Evolutionary conservation across 164 flowering plant genomes (phyloP), one percentile per base, ranked within the genome.

Genomic region (Litsea cubeba): DNA sequence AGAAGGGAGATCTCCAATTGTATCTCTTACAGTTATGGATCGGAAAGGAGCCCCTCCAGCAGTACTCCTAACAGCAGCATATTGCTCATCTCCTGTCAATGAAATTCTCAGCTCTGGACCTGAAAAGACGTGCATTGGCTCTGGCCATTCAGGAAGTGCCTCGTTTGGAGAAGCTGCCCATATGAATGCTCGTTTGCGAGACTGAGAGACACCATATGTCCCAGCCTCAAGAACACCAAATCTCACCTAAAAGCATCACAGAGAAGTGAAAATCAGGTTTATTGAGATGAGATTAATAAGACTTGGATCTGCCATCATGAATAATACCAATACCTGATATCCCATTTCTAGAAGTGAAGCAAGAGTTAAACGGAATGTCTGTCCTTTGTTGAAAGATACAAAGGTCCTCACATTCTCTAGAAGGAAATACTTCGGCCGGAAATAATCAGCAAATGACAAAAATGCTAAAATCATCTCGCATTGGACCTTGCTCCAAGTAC

Each of bases 271-370:
- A 54, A 54, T 54, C 12, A 2, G n/a, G 12, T 54, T 54, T 54
- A 15, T 54, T 54, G 46, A 40, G 46, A 40, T 40, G 46, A 40
- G 10, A 40, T 40, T 8, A 40, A 40, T 40, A 40, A 40, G 46
- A 8, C 46, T 40, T 40, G 46, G 46, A 8, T 54, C 60, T 54
- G 60, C 17, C 5, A 54, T 54, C 60, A 17, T 20, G 24, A 46
- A 40, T 14, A 46, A 25, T 10, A 26, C 66, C 50, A 65, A 30
- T 82, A 93, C 99, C 99, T 95, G 99, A 80, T 93, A 95, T 14
- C 99, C 99, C 97, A 95, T 95, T 81, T 95, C 93, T 75, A 93
- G 95, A 40, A 95, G 93, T 11, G 99, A 95, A 58, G 99, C 93
- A 35, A 95, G 50, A 65, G 98, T 85, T 74, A 93, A 72, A 15